phyloP scores from a whole-genome alignment of 2,329 filamentous ascomycete species.

The Colletotrichum orchidophilum region DNA sequence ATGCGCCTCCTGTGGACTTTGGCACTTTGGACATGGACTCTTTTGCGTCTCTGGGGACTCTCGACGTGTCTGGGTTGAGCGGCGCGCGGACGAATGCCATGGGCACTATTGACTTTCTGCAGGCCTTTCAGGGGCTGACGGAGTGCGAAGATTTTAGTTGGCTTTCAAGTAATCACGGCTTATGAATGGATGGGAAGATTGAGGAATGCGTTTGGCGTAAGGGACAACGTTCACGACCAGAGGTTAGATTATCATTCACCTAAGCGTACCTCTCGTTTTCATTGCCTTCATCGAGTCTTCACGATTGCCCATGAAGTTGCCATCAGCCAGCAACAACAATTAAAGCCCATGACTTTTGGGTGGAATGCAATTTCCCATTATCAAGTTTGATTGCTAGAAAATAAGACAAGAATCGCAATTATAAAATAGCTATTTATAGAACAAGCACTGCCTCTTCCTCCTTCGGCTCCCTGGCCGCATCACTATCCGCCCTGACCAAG shows the following conservation, averaged over 20 bases:
- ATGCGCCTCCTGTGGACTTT: not conserved
- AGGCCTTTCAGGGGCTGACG: slow-evolving; percentile 5
- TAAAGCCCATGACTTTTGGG: too few relatives aligned
- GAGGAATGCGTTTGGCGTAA: not conserved
- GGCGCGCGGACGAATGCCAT: not conserved
- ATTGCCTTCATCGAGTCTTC: too few relatives aligned
- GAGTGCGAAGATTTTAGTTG: slow-evolving; percentile 24
- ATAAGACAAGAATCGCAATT: not conserved
- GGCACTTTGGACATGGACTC: not conserved
- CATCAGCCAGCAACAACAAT: too few relatives aligned
- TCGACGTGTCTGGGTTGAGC: slow-evolving; percentile 2
- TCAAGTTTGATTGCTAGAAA: not conserved
- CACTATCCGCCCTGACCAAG: not conserved
- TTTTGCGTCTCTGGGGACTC: not conserved
- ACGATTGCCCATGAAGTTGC: too few relatives aligned
- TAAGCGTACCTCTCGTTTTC: too few relatives aligned
- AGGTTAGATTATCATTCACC: too few relatives aligned
- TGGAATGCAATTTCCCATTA: not conserved
- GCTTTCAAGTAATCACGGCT: not conserved
- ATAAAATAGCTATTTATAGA: not conserved
- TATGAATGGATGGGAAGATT: not conserved
- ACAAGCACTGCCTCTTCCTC: not conserved
- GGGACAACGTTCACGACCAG: too few relatives aligned
- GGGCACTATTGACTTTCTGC: not conserved
- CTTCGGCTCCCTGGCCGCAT: not conserved